Conservation (phyloP, 345 rosid genomes). For the Noccaea caerulescens region DNA sequence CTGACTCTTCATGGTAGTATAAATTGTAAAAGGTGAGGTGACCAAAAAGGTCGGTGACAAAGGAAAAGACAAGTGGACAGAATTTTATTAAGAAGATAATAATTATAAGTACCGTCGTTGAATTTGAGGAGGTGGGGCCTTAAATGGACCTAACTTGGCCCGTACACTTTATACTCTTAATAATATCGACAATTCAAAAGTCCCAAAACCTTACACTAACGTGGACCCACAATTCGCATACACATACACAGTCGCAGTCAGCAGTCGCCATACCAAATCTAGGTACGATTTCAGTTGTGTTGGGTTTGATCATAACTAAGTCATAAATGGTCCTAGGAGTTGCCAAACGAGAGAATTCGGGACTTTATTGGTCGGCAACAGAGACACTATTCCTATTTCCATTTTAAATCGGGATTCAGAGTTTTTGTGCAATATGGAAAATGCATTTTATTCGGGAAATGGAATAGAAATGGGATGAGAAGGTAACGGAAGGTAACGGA, state of each 20-base stretch:
- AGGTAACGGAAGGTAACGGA: too few relatives aligned
- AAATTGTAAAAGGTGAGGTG: not conserved
- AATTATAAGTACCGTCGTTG: constrained; percentile 4
- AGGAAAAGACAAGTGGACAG: constrained; percentile 15
- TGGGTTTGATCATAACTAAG: too few relatives aligned
- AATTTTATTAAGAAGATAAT: not conserved
- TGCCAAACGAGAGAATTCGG: too few relatives aligned
- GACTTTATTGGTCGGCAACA: too few relatives aligned
- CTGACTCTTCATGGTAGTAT: not conserved
- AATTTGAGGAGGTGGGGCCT: constrained; percentile 17
- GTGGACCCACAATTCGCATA: not conserved
- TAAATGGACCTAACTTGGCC: constrained; percentile 29
- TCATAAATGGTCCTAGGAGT: too few relatives aligned
- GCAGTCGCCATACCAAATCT: not conserved
- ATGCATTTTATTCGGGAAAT: too few relatives aligned
- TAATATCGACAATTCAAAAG: not conserved
- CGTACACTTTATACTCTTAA: not conserved
- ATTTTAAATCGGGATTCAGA: too few relatives aligned
- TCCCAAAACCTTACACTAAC: not conserved
- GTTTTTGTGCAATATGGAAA: too few relatives aligned
- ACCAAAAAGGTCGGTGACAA: constrained; percentile 29
- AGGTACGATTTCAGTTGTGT: not conserved
- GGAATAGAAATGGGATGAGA: too few relatives aligned
- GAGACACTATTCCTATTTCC: too few relatives aligned
- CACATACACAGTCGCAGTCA: not conserved